Percentiles rank a stretch among this genome's conserved stretches.
Conservation (phyloP, 2,329 filamentous ascomycete genomes). For the Botrytis tulipae region DNA sequence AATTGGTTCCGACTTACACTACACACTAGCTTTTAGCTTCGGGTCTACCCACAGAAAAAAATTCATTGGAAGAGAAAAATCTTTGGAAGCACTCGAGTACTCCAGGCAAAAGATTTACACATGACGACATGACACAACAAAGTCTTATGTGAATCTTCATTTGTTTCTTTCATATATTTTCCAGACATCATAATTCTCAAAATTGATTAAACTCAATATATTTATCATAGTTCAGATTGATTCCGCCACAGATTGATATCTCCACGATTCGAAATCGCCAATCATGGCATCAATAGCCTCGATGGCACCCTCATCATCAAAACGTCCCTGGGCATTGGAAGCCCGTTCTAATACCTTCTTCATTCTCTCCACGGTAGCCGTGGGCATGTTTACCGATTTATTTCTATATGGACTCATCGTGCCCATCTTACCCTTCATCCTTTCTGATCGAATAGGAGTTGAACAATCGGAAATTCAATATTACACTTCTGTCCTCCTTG, state of each 20-base stretch:
- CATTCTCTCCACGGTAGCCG: conserved; percentile 55
- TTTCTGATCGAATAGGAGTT: conserved; percentile 49
- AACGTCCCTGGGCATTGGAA: not conserved
- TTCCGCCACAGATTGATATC: not conserved
- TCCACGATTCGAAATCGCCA: not conserved
- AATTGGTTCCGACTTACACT: not conserved
- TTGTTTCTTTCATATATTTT: not conserved
- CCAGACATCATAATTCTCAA: not conserved
- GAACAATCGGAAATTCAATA: conserved; percentile 50
- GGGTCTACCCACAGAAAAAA: not conserved
- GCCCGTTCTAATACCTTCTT: conserved; percentile 56
- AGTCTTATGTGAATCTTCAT: not conserved
- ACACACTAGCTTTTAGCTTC: not conserved
- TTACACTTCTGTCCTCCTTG: conserved; percentile 52
- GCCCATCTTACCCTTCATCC: conserved; percentile 57
- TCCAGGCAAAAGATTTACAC: not conserved
- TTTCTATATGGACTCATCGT: conserved; percentile 60
- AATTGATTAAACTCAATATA: not conserved
- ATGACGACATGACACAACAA: not conserved
- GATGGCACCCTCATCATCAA: not conserved
- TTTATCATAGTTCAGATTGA: not conserved
- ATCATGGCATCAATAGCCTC: not conserved
- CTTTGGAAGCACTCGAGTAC: not conserved
- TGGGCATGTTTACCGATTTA: conserved; percentile 56
- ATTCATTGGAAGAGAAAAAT: not conserved